These are phyloP conservation scores for Linaria vulgaris DNA, from an alignment of 257 asterid genomes.

Conservation along the genomic window DNA sequence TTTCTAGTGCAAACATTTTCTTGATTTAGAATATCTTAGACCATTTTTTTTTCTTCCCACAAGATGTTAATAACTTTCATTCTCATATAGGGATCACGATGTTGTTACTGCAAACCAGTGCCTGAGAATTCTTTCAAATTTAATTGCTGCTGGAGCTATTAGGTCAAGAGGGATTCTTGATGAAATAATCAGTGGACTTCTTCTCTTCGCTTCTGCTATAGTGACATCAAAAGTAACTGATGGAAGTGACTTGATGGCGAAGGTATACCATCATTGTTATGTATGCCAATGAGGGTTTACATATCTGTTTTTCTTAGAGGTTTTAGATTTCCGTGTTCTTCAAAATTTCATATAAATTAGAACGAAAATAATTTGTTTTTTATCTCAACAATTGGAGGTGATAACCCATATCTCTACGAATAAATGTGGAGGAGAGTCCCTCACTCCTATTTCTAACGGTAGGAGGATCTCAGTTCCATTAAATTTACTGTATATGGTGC, in stretches of 20 bases:
- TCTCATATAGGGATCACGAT: conserved; percentile 67
- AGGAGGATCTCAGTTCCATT: conserved; percentile 4
- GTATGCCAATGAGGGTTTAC: conserved; percentile 11
- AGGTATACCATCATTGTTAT: conserved; percentile 46
- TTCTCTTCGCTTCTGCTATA: conserved; percentile 57
- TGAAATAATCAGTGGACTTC: conserved; percentile 65
- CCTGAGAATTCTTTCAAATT: conserved; percentile 76
- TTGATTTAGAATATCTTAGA: conserved; percentile 12
- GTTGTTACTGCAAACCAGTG: conserved; percentile 64
- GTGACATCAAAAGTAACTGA: conserved; percentile 47
- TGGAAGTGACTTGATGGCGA: conserved; percentile 74
- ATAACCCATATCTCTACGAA: neutral
- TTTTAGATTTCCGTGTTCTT: neutral
- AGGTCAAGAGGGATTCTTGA: conserved; percentile 66
- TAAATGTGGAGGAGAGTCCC: conserved; percentile 12
- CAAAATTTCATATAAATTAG: neutral
- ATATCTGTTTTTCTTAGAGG: too few species aligned
- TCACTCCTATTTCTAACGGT: neutral
- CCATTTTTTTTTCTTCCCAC: conserved; percentile 7
- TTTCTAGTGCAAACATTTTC: neutral
- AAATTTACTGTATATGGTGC: neutral
- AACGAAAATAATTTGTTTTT: neutral
- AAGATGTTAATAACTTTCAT: conserved; percentile 9
- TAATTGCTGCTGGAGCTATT: conserved; percentile 77
- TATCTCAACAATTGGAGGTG: conserved; percentile 8